Evolutionary conservation across 345 rosid genomes (phyloP).

Genomic region (Pistacia atlantica): DNA sequence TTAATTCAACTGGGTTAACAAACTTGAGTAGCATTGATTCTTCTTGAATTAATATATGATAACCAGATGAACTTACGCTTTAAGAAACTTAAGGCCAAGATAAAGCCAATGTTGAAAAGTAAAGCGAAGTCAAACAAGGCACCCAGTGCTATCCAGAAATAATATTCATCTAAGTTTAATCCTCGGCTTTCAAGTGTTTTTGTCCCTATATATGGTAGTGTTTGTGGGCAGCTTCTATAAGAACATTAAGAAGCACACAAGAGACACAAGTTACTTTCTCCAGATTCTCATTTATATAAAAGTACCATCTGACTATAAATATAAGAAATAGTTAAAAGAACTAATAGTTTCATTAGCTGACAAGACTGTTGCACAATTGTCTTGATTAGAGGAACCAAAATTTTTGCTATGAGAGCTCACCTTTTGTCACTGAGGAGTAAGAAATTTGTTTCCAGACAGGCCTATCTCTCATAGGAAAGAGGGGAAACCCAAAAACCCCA

Average conservation of each 20-base stretch:
- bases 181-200: slow-evolving; percentile 51
- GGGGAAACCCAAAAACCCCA: slow-evolving; percentile 82
- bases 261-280: no score
- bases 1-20: no score
- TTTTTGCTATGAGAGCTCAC: slow-evolving; percentile 25
- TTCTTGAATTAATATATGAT: no score
- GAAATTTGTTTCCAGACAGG: slow-evolving; percentile 61
- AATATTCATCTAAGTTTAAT: slow-evolving; percentile 46
- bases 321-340: background rate
- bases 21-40: background rate
- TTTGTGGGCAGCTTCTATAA: slow-evolving; percentile 19
- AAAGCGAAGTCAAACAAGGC: slow-evolving; percentile 57
- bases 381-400: background rate
- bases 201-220: slow-evolving; percentile 51
- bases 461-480: slow-evolving; percentile 55
- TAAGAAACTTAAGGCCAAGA: slow-evolving; percentile 60
- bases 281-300: no score
- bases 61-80: slow-evolving; percentile 47
- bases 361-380: no score
- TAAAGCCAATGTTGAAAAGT: slow-evolving; percentile 61
- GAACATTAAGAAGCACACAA: no score
- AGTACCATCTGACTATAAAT: background rate
- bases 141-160: slow-evolving; percentile 64
- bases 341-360: no score
- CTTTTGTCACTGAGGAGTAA: slow-evolving; percentile 70